Percentiles rank a stretch among this genome's conserved stretches.
phyloP scores from a whole-genome alignment of 2,329 filamentous ascomycete species.

The Neoarthrinium moseri region DNA sequence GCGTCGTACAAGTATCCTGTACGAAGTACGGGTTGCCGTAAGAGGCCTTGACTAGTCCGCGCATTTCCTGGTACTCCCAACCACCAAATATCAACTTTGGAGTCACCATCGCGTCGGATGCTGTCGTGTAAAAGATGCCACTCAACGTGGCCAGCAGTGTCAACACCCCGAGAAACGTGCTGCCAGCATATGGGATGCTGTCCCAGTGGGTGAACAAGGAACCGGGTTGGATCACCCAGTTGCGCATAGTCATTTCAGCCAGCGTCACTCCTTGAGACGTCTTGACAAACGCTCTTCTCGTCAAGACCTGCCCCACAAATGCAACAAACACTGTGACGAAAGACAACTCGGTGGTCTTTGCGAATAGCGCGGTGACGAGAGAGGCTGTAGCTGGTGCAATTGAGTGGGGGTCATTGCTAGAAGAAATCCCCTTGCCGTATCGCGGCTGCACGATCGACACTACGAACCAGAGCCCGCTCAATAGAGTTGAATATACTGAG shows the following conservation, averaged over 20 bases:
- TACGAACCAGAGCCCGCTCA: constrained; percentile 66
- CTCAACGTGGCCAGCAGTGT: constrained; percentile 64
- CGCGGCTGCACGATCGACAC: constrained; percentile 61
- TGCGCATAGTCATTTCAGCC: constrained; percentile 75
- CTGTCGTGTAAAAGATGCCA: constrained; percentile 73
- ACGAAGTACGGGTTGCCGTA: constrained; percentile 66
- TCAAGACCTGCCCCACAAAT: constrained; percentile 72
- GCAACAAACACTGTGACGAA: constrained; percentile 78
- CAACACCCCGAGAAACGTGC: constrained; percentile 63
- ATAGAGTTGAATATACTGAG: constrained; percentile 61
- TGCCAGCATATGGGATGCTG: constrained; percentile 60
- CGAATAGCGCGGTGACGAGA: constrained; percentile 65
- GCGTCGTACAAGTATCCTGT: constrained; percentile 55
- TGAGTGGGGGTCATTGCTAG: constrained; percentile 41
- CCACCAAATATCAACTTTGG: constrained; percentile 65
- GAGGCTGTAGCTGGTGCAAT: constrained; percentile 64
- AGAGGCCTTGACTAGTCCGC: constrained; percentile 55
- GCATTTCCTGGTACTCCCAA: constrained; percentile 47
- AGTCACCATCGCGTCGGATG: constrained; percentile 71
- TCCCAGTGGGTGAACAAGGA: constrained; percentile 69
- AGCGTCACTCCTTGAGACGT: constrained; percentile 66
- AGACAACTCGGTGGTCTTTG: constrained; percentile 74
- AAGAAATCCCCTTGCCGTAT: constrained; percentile 58
- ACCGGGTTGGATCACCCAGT: constrained; percentile 71
- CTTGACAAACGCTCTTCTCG: constrained; percentile 63